These are phyloP conservation scores for Clathrospora elynae DNA, from an alignment of 2,329 filamentous ascomycete genomes.

Conservation along the genomic window DNA sequence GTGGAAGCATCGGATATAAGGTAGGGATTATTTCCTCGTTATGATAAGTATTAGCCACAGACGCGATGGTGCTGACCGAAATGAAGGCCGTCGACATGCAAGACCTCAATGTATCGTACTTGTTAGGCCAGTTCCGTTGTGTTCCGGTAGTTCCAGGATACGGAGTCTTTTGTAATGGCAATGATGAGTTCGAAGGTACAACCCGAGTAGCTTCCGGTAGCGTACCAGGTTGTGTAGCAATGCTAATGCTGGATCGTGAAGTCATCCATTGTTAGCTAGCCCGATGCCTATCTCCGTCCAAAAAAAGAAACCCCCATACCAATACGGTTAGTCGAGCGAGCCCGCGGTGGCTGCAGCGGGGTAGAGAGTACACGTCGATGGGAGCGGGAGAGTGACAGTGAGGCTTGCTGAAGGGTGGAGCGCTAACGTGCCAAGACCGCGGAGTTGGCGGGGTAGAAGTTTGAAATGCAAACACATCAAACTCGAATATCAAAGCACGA, in stretches of 20 bases:
- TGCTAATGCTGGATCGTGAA: slow-evolving; percentile 6
- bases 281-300: not conserved
- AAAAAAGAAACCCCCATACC: not conserved
- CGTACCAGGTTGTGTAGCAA: slow-evolving; percentile 3
- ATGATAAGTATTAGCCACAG: too few species aligned
- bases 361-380: not conserved
- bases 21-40: slow-evolving; percentile 5
- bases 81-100: slow-evolving; percentile 1
- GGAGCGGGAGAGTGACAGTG: not conserved
- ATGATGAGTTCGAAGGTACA: not conserved
- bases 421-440: slow-evolving; percentile 9
- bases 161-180: slow-evolving; percentile 6
- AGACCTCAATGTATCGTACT: slow-evolving; percentile 3
- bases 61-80: slow-evolving; percentile 1
- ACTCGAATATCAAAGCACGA: slow-evolving; percentile 20
- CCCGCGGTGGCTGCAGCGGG: slow-evolving; percentile 1
- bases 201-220: slow-evolving; percentile 5
- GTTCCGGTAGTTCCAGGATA: not conserved
- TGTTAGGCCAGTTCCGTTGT: too few species aligned
- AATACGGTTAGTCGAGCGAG: not conserved
- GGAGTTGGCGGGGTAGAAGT: slow-evolving; percentile 20
- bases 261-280: slow-evolving; percentile 9
- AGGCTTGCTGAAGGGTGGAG: slow-evolving; percentile 5
- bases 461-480: slow-evolving; percentile 33
- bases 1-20: slow-evolving; percentile 2